Evolutionary conservation across 495 filamentous ascomycete genomes (phyloP).

Genomic region (Darksidea phi): DNA sequence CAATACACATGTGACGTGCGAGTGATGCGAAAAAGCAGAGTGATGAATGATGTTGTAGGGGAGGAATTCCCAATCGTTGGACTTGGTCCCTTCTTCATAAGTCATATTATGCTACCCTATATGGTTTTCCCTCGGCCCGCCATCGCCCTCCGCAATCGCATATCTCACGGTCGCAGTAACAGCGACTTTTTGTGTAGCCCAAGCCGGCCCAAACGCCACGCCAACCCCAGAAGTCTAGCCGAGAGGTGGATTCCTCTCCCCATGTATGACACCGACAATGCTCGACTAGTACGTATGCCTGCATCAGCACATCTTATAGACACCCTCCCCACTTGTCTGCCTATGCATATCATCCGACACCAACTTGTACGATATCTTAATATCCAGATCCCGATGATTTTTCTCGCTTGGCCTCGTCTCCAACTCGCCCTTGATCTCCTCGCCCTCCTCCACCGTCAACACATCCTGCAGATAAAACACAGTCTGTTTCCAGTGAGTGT

Average conservation of each 20-base stretch:
- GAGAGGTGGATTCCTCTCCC: background rate
- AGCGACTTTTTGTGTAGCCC: slow-evolving; percentile 1
- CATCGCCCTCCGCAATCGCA: background rate
- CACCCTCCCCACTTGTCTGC: slow-evolving; percentile 64
- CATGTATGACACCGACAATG: background rate
- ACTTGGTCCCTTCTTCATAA: slow-evolving; percentile 15
- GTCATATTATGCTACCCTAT: slow-evolving; percentile 9
- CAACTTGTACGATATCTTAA: slow-evolving; percentile 78
- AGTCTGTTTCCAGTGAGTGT: slow-evolving; percentile 54
- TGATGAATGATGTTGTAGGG: background rate
- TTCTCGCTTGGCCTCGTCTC: slow-evolving; percentile 85
- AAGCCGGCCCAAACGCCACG: slow-evolving; percentile 7
- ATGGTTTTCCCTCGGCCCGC: background rate
- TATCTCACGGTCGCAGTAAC: background rate
- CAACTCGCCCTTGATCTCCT: slow-evolving; percentile 64
- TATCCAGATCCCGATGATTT: slow-evolving; percentile 93
- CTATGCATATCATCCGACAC: slow-evolving; percentile 70
- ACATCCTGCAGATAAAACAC: slow-evolving; percentile 50
- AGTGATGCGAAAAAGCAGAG: background rate
- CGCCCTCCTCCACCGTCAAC: slow-evolving; percentile 45
- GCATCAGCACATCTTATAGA: slow-evolving; percentile 78
- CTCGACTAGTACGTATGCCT: background rate
- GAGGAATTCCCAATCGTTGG: background rate
- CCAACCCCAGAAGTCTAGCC: background rate
- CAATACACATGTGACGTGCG: background rate